Percentiles rank a stretch among this genome's conserved stretches.
Evolutionary conservation across 768 basidiomycete genomes (phyloP).

Genomic region (Mycena haematopus): DNA sequence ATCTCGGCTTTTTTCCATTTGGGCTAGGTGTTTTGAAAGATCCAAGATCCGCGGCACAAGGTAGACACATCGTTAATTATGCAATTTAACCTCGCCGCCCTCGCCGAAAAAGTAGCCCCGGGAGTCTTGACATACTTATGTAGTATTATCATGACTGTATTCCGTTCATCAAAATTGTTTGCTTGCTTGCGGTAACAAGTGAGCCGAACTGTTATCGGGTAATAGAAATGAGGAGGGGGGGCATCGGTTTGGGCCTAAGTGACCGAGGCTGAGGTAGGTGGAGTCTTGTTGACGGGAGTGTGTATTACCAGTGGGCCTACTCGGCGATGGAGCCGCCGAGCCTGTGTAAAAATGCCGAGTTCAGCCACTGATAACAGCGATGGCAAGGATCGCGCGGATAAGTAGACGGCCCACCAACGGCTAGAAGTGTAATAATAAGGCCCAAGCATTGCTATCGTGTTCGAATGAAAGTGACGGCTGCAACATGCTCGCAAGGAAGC

Average conservation of each 20-base stretch:
- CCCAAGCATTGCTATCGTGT: not conserved
- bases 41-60: not conserved
- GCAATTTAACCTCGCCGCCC: not conserved
- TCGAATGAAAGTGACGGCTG: conserved; percentile 7
- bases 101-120: not conserved
- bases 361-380: too few relatives aligned
- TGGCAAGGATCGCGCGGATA: conserved; percentile 1
- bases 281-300: conserved; percentile 11
- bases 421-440: not conserved
- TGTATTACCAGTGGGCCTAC: conserved; percentile 3
- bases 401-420: not conserved
- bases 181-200: conserved; percentile 6
- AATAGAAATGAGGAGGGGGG: not conserved
- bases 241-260: not conserved
- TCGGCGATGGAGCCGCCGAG: not conserved
- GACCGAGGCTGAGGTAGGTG: conserved; percentile 1
- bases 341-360: too few relatives aligned
- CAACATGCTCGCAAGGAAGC: not conserved
- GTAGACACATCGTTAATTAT: not conserved
- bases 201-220: not conserved
- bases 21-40: not conserved
- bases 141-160: too few relatives aligned
- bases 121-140: not conserved
- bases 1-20: conserved; percentile 9
- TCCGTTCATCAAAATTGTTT: not conserved